Evolutionary conservation across 225 moss, liverwort and hornwort genomes (phyloP).

Genomic region (Climacium dendroides): DNA sequence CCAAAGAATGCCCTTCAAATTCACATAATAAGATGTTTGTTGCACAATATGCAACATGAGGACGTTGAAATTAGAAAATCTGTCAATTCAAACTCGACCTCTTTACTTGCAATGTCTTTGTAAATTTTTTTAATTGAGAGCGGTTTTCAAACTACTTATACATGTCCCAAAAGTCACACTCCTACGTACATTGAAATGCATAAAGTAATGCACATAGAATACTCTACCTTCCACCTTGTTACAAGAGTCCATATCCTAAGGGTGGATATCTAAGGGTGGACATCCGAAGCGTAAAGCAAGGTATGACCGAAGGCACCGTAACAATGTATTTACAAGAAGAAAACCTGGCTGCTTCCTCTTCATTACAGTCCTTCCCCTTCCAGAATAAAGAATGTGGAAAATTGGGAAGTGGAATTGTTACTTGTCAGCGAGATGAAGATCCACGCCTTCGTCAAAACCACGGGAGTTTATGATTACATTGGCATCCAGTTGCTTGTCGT

Average conservation of each 20-base stretch:
- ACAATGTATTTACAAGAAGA: background rate
- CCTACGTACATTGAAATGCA: no score
- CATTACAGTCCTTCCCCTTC: background rate
- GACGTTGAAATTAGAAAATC: background rate
- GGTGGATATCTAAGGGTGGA: background rate
- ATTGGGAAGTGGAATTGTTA: background rate
- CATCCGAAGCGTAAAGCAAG: background rate
- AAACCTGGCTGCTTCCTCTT: background rate
- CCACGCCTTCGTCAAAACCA: conserved; percentile 59
- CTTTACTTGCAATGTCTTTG: background rate
- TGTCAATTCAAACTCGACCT: background rate
- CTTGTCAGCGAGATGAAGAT: conserved; percentile 19
- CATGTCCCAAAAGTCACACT: background rate
- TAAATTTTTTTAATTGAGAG: background rate
- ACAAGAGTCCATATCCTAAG: background rate
- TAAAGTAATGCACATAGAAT: background rate
- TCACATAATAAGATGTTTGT: background rate
- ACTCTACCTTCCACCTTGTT: background rate
- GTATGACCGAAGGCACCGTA: background rate
- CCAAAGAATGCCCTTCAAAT: background rate
- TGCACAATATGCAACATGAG: background rate
- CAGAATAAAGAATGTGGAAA: background rate
- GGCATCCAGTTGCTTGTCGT: conserved; percentile 61
- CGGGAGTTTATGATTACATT: conserved; percentile 48
- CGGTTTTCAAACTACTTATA: background rate